Evolutionary conservation across 192 early-diverging fungal genomes (phyloP).

Genomic region (Piromyces finnis): DNA sequence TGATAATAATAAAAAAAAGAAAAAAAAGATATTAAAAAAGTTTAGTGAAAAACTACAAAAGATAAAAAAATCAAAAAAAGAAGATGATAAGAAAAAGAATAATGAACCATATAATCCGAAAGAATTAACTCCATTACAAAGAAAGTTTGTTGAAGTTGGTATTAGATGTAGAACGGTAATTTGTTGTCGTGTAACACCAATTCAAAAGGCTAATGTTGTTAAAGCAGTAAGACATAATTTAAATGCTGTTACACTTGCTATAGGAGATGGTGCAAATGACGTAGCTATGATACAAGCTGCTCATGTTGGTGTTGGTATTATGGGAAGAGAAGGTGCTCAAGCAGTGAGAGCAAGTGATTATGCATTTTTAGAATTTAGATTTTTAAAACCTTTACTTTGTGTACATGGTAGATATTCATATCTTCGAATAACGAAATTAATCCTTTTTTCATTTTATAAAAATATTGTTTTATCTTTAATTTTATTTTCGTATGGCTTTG

Average conservation of each 20-base stretch:
- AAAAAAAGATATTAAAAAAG: too few relatives aligned
- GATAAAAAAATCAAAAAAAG: neutral
- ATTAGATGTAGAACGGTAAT: conserved; percentile 7
- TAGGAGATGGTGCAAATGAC: conserved; percentile 48
- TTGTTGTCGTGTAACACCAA: conserved; percentile 33
- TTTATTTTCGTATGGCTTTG: conserved; percentile 28
- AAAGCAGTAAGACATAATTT: conserved; percentile 16
- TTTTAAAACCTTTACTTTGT: conserved; percentile 19
- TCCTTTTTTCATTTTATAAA: conserved; percentile 36
- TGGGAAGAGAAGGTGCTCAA: conserved; percentile 36
- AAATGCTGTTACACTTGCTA: conserved; percentile 13
- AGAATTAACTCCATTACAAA: neutral
- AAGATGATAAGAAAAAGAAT: neutral
- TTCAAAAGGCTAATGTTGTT: conserved; percentile 26
- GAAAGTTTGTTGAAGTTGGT: neutral
- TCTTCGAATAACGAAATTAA: conserved; percentile 14
- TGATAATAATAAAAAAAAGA: neutral
- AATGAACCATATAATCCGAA: neutral
- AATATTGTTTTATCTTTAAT: conserved; percentile 28
- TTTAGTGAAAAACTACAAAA: neutral
- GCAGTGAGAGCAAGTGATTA: conserved; percentile 33
- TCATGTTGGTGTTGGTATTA: conserved; percentile 23
- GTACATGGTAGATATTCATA: conserved; percentile 32
- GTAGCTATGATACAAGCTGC: conserved; percentile 36
- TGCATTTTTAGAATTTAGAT: conserved; percentile 34